A percentile compares a stretch with the other conserved stretches of the same genome.
Conservation (phyloP, 352 stramenopile species). For the Ochromonadaceae sp. region DNA sequence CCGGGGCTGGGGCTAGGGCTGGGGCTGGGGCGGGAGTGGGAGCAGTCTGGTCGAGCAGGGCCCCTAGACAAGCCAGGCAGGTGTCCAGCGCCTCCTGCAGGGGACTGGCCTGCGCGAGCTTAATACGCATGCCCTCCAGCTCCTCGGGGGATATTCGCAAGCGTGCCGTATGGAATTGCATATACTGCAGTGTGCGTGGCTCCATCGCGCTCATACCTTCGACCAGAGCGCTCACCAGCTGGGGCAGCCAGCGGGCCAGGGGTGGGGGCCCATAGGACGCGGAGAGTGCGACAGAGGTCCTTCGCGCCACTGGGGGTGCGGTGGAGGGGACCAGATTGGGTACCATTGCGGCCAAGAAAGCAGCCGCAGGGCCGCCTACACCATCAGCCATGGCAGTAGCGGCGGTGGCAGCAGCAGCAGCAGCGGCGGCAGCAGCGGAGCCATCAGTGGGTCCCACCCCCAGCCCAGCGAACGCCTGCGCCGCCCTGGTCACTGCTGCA, state of each 20-base stretch:
- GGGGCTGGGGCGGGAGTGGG: not conserved
- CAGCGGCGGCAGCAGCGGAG: too few relatives aligned
- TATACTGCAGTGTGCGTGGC: slow-evolving; percentile 1
- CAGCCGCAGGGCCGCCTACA: too few relatives aligned
- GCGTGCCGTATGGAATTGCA: slow-evolving; percentile 5
- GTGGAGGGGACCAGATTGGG: too few relatives aligned
- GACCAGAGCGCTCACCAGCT: not conserved
- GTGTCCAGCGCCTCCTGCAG: not conserved
- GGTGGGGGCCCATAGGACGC: too few relatives aligned
- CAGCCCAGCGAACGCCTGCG: too few relatives aligned
- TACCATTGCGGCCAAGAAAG: too few relatives aligned
- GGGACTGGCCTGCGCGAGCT: not conserved
- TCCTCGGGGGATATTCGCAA: not conserved
- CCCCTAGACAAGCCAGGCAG: not conserved
- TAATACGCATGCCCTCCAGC: not conserved
- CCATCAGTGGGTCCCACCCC: too few relatives aligned
- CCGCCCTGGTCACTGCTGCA: too few relatives aligned
- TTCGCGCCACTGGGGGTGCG: too few relatives aligned
- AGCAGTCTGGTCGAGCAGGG: not conserved
- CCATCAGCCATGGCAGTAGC: too few relatives aligned
- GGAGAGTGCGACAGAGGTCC: too few relatives aligned
- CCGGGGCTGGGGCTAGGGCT: not conserved
- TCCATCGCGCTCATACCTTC: slow-evolving; percentile 5
- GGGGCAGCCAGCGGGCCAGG: not conserved
- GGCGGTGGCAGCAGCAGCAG: too few relatives aligned